Evolutionary conservation across 148 eudicot genomes (phyloP).

Genomic region (Salicornia ramosissima): DNA sequence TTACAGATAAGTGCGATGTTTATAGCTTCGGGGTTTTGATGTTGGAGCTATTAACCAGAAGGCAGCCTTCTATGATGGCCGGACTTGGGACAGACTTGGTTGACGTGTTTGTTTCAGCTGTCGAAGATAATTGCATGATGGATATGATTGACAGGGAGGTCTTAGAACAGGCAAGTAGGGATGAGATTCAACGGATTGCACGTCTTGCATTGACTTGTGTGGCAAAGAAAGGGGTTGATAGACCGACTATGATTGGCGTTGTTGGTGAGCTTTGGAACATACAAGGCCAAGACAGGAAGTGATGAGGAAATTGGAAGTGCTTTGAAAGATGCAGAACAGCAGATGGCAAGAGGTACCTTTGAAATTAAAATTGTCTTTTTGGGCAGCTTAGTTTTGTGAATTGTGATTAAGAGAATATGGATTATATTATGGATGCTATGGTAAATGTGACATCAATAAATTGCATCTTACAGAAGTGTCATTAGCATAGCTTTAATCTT

Average conservation of each 20-base stretch:
- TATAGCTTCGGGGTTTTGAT: constrained; percentile 31
- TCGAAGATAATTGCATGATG: constrained; percentile 13
- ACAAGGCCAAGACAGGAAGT: not conserved
- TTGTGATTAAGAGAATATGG: too few relatives aligned
- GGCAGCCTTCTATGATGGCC: constrained; percentile 12
- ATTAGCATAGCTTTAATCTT: too few relatives aligned
- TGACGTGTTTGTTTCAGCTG: constrained; percentile 11
- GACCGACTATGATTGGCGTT: constrained; percentile 31
- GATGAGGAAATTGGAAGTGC: not conserved
- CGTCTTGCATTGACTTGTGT: constrained; percentile 28
- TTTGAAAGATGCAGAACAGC: too few relatives aligned
- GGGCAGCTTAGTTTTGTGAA: too few relatives aligned
- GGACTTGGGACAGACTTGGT: constrained; percentile 17
- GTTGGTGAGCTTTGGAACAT: constrained; percentile 18
- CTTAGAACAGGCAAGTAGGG: constrained; percentile 7
- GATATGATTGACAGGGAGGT: constrained; percentile 14
- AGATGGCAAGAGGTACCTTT: too few relatives aligned
- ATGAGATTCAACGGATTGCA: constrained; percentile 17
- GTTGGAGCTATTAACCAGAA: constrained; percentile 19
- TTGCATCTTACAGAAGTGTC: too few relatives aligned
- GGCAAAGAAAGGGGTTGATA: constrained; percentile 23
- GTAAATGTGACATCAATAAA: too few relatives aligned
- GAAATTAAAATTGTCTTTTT: too few relatives aligned
- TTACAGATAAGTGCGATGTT: constrained; percentile 33
- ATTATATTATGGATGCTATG: too few relatives aligned